A percentile compares a stretch with the other conserved stretches of the same genome.
phyloP scores from a whole-genome alignment of 1,284 basidiomycete species.

The Sanguinoderma infundibulare region DNA sequence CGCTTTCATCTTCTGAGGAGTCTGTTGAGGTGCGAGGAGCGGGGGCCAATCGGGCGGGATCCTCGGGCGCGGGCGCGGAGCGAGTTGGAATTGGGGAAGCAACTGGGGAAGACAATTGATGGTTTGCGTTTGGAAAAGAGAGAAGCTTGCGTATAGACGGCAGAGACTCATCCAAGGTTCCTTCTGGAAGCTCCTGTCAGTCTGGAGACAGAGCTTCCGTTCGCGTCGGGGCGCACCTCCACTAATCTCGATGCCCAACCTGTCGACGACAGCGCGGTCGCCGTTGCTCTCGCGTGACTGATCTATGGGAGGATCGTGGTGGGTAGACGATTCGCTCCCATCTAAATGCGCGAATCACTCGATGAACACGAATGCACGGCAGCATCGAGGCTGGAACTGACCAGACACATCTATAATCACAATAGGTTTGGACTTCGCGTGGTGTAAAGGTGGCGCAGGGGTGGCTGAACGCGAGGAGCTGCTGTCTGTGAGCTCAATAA shows the following conservation, averaged over 20 bases:
- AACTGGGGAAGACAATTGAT: no score
- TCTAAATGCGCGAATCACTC: not conserved
- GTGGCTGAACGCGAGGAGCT: conserved; percentile 6
- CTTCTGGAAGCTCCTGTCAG: not conserved
- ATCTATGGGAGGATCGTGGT: not conserved
- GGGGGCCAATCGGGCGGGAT: no score
- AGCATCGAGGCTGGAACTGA: not conserved
- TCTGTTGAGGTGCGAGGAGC: not conserved
- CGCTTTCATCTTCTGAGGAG: not conserved
- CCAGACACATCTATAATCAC: conserved; percentile 22
- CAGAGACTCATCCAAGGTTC: conserved; percentile 18
- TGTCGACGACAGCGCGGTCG: not conserved
- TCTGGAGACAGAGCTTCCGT: not conserved
- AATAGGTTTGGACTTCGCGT: not conserved
- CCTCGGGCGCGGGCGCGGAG: no score
- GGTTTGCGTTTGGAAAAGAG: not conserved
- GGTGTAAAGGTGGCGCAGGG: not conserved
- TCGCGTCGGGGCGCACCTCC: not conserved
- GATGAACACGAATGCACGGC: not conserved
- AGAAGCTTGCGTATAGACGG: conserved; percentile 19
- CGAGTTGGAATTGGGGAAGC: no score
- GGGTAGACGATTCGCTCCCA: not conserved
- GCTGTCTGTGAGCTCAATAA: conserved; percentile 32
- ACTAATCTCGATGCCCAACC: not conserved
- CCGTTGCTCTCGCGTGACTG: not conserved